Percentiles rank a stretch among this genome's conserved stretches.
These are phyloP conservation scores for Pseudopyricularia javanii DNA, from an alignment of 2,329 filamentous ascomycete genomes.

Conservation along the genomic window DNA sequence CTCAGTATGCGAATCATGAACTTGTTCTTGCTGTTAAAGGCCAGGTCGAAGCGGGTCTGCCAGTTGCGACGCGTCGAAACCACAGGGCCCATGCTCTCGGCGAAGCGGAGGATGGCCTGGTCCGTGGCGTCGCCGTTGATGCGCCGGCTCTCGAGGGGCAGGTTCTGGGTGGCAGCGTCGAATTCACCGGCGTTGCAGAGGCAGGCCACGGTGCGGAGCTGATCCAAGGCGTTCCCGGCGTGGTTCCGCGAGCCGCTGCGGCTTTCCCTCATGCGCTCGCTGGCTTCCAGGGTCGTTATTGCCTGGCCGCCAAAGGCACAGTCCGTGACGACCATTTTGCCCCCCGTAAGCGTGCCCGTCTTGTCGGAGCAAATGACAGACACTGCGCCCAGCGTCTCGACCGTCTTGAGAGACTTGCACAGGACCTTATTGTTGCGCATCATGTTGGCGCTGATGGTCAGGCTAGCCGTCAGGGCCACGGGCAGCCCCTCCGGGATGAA, in stretches of 20 bases:
- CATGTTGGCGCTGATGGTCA: constrained; percentile 55
- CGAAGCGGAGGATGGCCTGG: constrained; percentile 60
- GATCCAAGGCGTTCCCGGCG: constrained; percentile 29
- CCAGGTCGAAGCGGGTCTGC: constrained; percentile 54
- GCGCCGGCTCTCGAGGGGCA: constrained; percentile 47
- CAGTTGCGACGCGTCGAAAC: constrained; percentile 47
- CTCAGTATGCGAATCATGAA: constrained; percentile 58
- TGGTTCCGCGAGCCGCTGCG: constrained; percentile 18
- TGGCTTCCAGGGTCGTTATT: no score
- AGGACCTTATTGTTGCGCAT: constrained; percentile 61
- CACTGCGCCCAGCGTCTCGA: constrained; percentile 59
- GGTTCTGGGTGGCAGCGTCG: constrained; percentile 48
- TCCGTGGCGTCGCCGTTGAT: constrained; percentile 70
- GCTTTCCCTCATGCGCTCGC: background rate
- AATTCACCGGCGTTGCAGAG: constrained; percentile 70
- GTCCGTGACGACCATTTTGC: constrained; percentile 56
- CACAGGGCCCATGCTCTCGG: constrained; percentile 51
- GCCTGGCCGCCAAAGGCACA: constrained; percentile 46
- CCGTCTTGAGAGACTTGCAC: constrained; percentile 54
- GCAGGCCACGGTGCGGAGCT: constrained; percentile 48
- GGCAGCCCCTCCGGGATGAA: constrained; percentile 55
- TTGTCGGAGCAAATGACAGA: constrained; percentile 52
- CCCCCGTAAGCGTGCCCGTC: constrained; percentile 55
- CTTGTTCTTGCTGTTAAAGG: constrained; percentile 78
- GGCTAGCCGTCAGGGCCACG: constrained; percentile 52